phyloP scores from a whole-genome alignment of 352 stramenopile genomes.

The Plasmopara halstedii region DNA sequence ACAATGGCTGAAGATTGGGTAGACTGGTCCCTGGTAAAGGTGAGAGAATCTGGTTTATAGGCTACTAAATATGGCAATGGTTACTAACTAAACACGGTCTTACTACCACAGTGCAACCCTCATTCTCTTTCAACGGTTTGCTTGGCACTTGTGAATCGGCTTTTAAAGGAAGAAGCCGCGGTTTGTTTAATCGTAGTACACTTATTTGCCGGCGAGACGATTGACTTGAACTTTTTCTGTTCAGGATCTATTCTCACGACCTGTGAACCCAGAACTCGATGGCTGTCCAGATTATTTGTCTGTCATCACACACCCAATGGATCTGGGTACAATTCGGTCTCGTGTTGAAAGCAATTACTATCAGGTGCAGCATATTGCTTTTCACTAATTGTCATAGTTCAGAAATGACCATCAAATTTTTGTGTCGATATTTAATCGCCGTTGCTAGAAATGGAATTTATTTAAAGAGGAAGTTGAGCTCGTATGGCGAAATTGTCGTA shows the following conservation, averaged over 20 bases:
- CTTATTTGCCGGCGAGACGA: neutral
- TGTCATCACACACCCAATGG: slow-evolving; percentile 78
- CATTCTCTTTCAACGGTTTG: slow-evolving; percentile 47
- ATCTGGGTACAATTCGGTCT: slow-evolving; percentile 74
- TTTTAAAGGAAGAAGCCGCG: slow-evolving; percentile 71
- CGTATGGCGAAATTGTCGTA: slow-evolving; percentile 81
- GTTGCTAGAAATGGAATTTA: slow-evolving; percentile 49
- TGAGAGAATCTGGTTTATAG: slow-evolving; percentile 1
- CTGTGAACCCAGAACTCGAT: slow-evolving; percentile 74
- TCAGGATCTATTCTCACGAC: slow-evolving; percentile 76
- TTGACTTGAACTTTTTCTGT: slow-evolving; percentile 1
- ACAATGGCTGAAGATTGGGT: slow-evolving; percentile 43
- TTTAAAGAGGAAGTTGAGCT: slow-evolving; percentile 76
- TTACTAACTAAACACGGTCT: neutral
- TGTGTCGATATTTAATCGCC: slow-evolving; percentile 18
- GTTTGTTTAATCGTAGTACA: slow-evolving; percentile 20
- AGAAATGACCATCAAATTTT: too few species aligned
- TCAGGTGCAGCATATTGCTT: slow-evolving; percentile 25
- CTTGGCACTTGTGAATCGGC: slow-evolving; percentile 41
- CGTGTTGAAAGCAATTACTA: slow-evolving; percentile 58
- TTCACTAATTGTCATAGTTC: neutral
- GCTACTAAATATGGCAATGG: neutral
- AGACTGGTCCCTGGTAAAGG: slow-evolving; percentile 57
- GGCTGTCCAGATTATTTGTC: slow-evolving; percentile 80
- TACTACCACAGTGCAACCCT: slow-evolving; percentile 16